Evolutionary conservation across 805 yeast species (phyloP).

Genomic region (Torulaspora delbrueckii): DNA sequence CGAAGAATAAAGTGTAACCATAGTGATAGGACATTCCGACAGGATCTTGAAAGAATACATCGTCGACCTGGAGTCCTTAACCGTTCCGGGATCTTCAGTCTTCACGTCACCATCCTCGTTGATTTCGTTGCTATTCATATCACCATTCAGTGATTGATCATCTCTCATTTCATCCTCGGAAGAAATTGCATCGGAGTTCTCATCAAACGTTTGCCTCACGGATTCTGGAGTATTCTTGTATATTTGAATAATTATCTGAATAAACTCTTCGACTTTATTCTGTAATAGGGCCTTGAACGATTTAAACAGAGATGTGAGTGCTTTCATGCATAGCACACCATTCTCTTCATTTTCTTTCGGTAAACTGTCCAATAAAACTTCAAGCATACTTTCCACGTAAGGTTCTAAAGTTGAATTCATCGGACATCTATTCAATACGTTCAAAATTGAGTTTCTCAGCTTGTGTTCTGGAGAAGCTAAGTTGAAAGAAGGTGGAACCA

Average conservation of each 20-base stretch:
- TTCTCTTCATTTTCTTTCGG: slow-evolving; percentile 89
- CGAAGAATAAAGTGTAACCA: slow-evolving; percentile 86
- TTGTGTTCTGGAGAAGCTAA: slow-evolving; percentile 68
- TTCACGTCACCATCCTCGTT: background rate
- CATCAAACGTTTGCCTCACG: slow-evolving; percentile 64
- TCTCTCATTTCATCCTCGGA: slow-evolving; percentile 13
- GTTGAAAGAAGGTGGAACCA: slow-evolving; percentile 68
- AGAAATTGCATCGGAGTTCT: slow-evolving; percentile 13
- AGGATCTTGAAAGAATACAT: slow-evolving; percentile 83
- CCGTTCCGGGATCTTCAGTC: slow-evolving; percentile 8
- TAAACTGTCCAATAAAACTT: slow-evolving; percentile 52
- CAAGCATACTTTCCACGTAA: slow-evolving; percentile 56
- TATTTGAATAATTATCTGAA: slow-evolving; percentile 67
- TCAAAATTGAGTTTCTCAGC: slow-evolving; percentile 69
- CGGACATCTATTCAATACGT: slow-evolving; percentile 73
- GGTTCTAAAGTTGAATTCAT: slow-evolving; percentile 78
- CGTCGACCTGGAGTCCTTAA: slow-evolving; percentile 57
- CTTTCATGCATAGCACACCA: slow-evolving; percentile 86
- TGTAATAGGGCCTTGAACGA: slow-evolving; percentile 64
- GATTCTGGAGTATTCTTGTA: slow-evolving; percentile 76
- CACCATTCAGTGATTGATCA: slow-evolving; percentile 10
- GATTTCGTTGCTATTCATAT: slow-evolving; percentile 5
- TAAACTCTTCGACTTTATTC: slow-evolving; percentile 73
- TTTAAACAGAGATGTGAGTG: slow-evolving; percentile 79
- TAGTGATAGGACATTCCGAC: slow-evolving; percentile 94